These are phyloP conservation scores for Luvunga scandens DNA, from an alignment of 345 rosid genomes.

Conservation along the genomic window DNA sequence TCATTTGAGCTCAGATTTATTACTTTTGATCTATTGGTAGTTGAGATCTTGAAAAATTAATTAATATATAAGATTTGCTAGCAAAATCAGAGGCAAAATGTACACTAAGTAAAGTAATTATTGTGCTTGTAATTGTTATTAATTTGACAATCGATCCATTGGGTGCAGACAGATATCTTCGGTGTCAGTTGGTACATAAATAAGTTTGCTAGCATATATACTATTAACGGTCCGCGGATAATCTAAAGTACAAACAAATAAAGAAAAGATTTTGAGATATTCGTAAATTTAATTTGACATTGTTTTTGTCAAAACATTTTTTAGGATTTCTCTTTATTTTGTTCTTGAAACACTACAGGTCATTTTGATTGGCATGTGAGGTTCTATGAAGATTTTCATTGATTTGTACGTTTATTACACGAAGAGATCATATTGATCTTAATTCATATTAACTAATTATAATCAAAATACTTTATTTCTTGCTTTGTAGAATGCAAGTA, in stretches of 20 bases:
- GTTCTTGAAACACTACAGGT: background rate
- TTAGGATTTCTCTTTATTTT: too few species aligned
- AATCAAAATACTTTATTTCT: background rate
- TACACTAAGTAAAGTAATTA: background rate
- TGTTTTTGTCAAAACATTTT: too few species aligned
- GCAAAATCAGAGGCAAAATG: background rate
- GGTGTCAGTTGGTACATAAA: background rate
- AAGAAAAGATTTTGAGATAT: background rate
- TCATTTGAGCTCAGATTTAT: background rate
- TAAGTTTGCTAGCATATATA: background rate
- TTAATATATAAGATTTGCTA: background rate
- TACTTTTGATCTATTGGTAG: background rate
- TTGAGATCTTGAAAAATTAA: background rate
- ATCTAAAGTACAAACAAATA: too few species aligned
- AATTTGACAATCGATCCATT: background rate
- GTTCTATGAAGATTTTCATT: constrained; percentile 8
- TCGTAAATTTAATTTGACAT: too few species aligned
- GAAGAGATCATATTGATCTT: background rate
- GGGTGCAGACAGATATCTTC: background rate
- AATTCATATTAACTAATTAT: background rate
- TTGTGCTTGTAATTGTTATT: background rate
- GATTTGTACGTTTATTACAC: background rate
- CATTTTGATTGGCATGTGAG: constrained; percentile 11
- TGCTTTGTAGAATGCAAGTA: background rate
- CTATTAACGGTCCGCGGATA: background rate